Evolutionary conservation across 805 yeast species (phyloP), one percentile per base, ranked within the genome.

Genomic region (Metschnikowia baotianmanensis): DNA sequence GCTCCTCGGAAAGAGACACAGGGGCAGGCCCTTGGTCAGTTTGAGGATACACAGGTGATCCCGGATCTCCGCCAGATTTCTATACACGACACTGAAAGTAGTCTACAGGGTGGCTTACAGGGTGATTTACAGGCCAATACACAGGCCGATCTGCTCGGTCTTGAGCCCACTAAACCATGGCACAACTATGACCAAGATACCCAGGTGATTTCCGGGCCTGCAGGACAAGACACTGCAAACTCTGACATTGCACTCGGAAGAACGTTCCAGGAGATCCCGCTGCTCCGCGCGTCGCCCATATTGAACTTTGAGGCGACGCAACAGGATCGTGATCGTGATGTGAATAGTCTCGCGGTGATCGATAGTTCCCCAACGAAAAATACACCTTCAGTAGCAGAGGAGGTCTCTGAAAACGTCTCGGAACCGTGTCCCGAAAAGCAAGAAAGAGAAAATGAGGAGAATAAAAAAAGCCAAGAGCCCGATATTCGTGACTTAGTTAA

Each of bases 41-140:
- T n/a, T n/a, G 26, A 27, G 18, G 53, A 49, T 27, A 43, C 53
- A 6, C 53, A 50, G 23, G 36, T 37, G 16, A 47, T 38, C 6
- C 16, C 16, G n/a, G n/a, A n/a, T n/a, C n/a, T n/a, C 3, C 25
- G 12, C 12, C 9, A 23, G 12, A 12, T 3, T 23, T 23, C 25
- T 3, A 23, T 10, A 23, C 12, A 12, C 9, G 3, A 23, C 12
- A 23, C 25, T 10, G 12, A 23, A 23, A 4, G 25, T 10, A 12
- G 4, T 23, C 9, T 12, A 23, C 25, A 23, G 12, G 25, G 25
- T 2, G 5, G 12, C 12, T 10, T 3, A 23, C 25, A 23, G 12
- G 25, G 25, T 2, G 5, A 23, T 23, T 10, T 17, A n/a, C 13
- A 38, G 28, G 34, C 13, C 12, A 30, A 37, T 20, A 25, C 30